A percentile compares a stretch with the other conserved stretches of the same genome.
These are phyloP conservation scores for Beta corolliflora DNA, from an alignment of 179 eudicot species.

Conservation along the genomic window DNA sequence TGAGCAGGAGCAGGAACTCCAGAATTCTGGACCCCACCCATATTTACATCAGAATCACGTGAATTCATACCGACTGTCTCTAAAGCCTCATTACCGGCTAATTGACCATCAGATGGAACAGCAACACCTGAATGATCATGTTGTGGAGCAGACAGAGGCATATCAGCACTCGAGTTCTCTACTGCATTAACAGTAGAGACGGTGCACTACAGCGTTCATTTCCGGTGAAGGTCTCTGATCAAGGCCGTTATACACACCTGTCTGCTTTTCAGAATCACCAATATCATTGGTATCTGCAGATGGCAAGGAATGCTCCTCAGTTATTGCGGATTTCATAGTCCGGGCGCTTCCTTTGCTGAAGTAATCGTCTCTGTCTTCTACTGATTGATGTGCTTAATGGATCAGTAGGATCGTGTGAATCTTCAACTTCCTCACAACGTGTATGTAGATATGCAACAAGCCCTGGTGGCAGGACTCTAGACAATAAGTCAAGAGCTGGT, in stretches of 20 bases:
- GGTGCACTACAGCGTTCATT: conserved; percentile 39
- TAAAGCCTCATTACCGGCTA: conserved; percentile 32
- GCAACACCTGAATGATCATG: conserved; percentile 46
- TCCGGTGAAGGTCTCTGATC: conserved; percentile 46
- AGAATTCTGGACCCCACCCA: conserved; percentile 42
- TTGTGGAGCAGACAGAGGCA: conserved; percentile 39
- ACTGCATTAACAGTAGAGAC: conserved; percentile 46
- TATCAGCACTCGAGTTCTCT: conserved; percentile 47
- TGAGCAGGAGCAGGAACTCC: conserved; percentile 93
- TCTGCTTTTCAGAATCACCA: conserved; percentile 49
- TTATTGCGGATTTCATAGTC: conserved; percentile 45
- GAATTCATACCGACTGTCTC: conserved; percentile 46
- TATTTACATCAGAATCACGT: conserved; percentile 51
- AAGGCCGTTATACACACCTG: conserved; percentile 41
- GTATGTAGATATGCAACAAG: conserved; percentile 97
- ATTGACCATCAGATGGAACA: conserved; percentile 44
- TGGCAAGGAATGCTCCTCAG: conserved; percentile 52
- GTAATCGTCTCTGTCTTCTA: conserved; percentile 79
- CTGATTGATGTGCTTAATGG: conserved; percentile 70
- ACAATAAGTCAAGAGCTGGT: conserved; percentile 89
- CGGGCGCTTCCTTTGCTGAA: conserved; percentile 82
- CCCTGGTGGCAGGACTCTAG: conserved; percentile 98
- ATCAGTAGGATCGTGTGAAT: conserved; percentile 46
- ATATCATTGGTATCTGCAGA: conserved; percentile 47
- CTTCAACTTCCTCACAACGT: conserved; percentile 69